Evolutionary conservation across 1,139 yeast genomes (phyloP), one percentile per base, ranked within the genome.

Genomic region (Pichia norvegensis): DNA sequence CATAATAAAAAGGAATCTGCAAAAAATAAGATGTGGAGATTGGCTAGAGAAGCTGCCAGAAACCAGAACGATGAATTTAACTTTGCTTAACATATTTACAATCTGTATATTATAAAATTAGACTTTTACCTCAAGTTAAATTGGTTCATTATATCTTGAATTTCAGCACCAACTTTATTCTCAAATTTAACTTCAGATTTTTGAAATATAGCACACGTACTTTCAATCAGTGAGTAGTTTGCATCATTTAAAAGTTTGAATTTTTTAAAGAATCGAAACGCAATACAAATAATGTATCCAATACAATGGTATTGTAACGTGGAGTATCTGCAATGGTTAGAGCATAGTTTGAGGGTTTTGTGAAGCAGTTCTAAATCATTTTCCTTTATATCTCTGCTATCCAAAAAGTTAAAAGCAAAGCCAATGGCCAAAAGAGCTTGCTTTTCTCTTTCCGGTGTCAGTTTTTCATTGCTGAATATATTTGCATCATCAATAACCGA

Each of bases 41-140:
- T 81, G 73, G 97, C 97, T 4, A 74, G 75, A 58, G 66, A 74
- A 72, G 83, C 88, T 8, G 80, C 79, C 13, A 79, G 74, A 50
- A 70, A 82, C 14, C 68, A 70, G 38, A 74, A 74, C 48, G 78
- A 77, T 54, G 97, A 90, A 65, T 90, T 87, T 62, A 88, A 90
- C 61, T 82, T 75, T 49, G 55, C 58, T 46, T 58, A 45, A 45
- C 33, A 27, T 25, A 25, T 8, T 19, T 17, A 35, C 9, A 41
- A 33, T 36, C 6, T 17, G 27, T 20, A 27, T 13, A 21, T 22
- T 36, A 16, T 23, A 14, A 33, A 21, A 33, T 14, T 40, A 20
- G 25, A 29, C 29, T 29, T 20, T 33, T 19, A 29, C 19, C n/a
- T n/a, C 36, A 36, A 22, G 14, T 36, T n/a, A 16, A 11, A 35